Base-by-base conservation (phyloP, 192 early-diverging fungal species). In the Cladochytrium replicatum region DNA sequence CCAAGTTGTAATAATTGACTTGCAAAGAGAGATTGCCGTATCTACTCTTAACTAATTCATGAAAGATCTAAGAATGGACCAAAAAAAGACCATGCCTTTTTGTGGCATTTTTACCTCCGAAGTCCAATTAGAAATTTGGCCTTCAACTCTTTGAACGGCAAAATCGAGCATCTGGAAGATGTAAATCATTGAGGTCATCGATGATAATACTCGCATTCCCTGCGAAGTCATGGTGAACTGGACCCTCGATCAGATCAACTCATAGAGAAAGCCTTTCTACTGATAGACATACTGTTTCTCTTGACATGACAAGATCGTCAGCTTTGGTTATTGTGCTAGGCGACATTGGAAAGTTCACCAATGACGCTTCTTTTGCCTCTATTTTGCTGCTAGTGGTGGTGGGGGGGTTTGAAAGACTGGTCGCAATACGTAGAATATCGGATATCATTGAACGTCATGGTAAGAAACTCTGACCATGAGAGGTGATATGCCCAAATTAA, bases 1-100 rank as follows among this genome's bases (percentile, higher is more conserved):
- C 87, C 29, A 94, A 69, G 70, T 99, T 97, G 50, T 93, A 99
- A 63, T 88, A 93, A 59, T 95, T 96, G 29, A 83, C 75, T 44
- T 84, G 79, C 32, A 92, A n/a, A n/a, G 57, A 28, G 72, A 60
- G 2, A 95, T 59, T 4, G 77, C 72, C 2, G 76, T 77, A 51
- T 85, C 79, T 9, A 89, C 70, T 17, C 71, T 63, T 39, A 61
- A 19, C 48, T 68, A 24, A 9, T n/a, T n/a, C n/a, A n/a, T n/a
- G n/a, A n/a, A n/a, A n/a, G n/a, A n/a, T n/a, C n/a, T n/a, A n/a
- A n/a, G n/a, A n/a, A n/a, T n/a, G n/a, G n/a, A n/a, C n/a, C n/a
- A n/a, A n/a, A n/a, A n/a, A n/a, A n/a, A n/a, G n/a, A n/a, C n/a
- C n/a, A n/a, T n/a, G n/a, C n/a, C n/a, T n/a, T n/a, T 50, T n/a